These are phyloP conservation scores for Xylariaceae sp. DNA, from an alignment of 2,329 filamentous ascomycete species.

Conservation along the genomic window DNA sequence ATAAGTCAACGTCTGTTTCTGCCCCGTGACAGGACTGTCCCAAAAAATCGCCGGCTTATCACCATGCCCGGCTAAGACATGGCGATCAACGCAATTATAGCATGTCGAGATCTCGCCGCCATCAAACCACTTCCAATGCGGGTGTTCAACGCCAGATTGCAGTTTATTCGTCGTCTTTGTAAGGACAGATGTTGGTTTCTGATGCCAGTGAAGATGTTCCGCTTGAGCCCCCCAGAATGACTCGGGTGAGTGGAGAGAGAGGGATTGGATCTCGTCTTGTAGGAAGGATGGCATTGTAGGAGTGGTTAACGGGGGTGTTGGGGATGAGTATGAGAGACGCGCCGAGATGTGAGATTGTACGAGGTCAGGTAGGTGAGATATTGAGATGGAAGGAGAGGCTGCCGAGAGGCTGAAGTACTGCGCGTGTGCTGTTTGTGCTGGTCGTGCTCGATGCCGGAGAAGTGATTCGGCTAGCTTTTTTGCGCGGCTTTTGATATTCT, in stretches of 20 bases:
- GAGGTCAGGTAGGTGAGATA: background rate
- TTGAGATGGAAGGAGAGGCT: no score
- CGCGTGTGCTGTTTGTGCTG: no score
- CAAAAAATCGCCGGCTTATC: constrained; percentile 73
- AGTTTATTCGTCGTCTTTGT: constrained; percentile 59
- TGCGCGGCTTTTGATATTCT: no score
- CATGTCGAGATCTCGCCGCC: constrained; percentile 86
- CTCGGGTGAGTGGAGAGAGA: constrained; percentile 65
- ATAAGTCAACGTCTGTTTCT: constrained; percentile 73
- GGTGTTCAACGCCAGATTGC: constrained; percentile 57
- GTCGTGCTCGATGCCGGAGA: no score
- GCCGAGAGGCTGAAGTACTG: no score
- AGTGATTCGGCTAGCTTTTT: no score
- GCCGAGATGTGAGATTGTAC: background rate
- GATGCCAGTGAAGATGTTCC: constrained; percentile 75
- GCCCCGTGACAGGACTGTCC: constrained; percentile 78
- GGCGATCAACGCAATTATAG: constrained; percentile 87
- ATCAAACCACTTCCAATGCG: constrained; percentile 86
- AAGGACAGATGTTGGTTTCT: constrained; percentile 62
- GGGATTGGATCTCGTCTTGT: constrained; percentile 49
- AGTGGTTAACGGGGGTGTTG: background rate
- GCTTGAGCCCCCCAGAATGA: constrained; percentile 75
- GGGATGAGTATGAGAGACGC: background rate
- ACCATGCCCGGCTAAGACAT: constrained; percentile 77
- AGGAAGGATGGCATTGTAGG: constrained; percentile 23